Percentiles rank a stretch among this genome's conserved stretches.
These are phyloP conservation scores for Malassezia slooffiae DNA, from an alignment of 1,284 basidiomycete species.

Conservation along the genomic window DNA sequence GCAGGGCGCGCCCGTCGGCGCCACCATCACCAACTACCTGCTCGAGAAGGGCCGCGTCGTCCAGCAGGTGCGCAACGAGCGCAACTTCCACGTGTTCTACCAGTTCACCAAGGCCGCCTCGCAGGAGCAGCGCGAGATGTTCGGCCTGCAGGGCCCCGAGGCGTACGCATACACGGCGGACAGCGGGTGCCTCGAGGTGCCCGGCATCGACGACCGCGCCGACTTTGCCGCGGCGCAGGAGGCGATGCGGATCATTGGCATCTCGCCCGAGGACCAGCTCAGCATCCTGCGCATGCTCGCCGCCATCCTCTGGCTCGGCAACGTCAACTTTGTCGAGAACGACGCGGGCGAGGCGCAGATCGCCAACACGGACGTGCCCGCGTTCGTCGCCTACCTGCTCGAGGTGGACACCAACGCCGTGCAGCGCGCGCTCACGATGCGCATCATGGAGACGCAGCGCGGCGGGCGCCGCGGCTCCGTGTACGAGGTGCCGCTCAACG, in stretches of 20 bases:
- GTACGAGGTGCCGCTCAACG: constrained; percentile 92
- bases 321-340: constrained; percentile 63
- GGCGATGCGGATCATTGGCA: constrained; percentile 87
- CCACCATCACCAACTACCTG: constrained; percentile 96
- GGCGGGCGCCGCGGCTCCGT: constrained; percentile 82
- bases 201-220: constrained; percentile 75
- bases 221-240: constrained; percentile 84
- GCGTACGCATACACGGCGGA: constrained; percentile 85
- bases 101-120: constrained; percentile 95
- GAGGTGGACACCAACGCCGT: constrained; percentile 69
- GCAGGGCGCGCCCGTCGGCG: constrained; percentile 84
- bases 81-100: constrained; percentile 99
- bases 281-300: constrained; percentile 91
- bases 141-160: constrained; percentile 93
- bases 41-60: constrained; percentile 92
- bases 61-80: constrained; percentile 88
- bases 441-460: constrained; percentile 70
- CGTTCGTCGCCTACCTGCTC: constrained; percentile 90
- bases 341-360: constrained; percentile 80
- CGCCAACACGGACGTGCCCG: constrained; percentile 74
- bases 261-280: constrained; percentile 70
- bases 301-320: constrained; percentile 88
- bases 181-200: constrained; percentile 82
- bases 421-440: constrained; percentile 73
- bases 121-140: constrained; percentile 76